Evolutionary conservation across 2,329 filamentous ascomycete species (phyloP), one percentile per base, ranked within the genome.

Genomic region (Neonectria faginata): DNA sequence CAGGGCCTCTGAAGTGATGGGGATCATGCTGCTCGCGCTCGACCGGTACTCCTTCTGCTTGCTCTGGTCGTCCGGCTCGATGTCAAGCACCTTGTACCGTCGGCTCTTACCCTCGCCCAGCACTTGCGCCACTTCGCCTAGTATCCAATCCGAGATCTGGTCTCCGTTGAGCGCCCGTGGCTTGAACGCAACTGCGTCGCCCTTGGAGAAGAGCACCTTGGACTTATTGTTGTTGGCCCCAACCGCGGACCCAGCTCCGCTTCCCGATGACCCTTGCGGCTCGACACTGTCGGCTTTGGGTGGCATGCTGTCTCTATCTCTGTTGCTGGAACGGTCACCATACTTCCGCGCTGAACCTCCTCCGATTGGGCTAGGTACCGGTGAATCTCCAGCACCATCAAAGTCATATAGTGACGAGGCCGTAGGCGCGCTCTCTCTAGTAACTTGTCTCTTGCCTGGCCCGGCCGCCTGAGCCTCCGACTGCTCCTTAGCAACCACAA

Each of bases 71-170:
- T 93, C 92, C 1, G 92, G 91, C 74, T 93, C 92, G 31, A 91
- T 90, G 73, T 95, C 92, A 71, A 93, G 88, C 25, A 94, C 92
- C 76, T 91, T 91, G 80, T 94, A 94, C 48, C 91, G 87, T 73
- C 91, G 85, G 74, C 89, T 91, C 77, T 93, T 94, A 58, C 91
- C 91, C 65, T 94, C 91, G 14, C 91, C 92, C 57, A 89, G 85
- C 14, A 95, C 90, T 57, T 88, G 87, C 65, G 91, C 91, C 56
- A 95, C 92, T 64, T 91, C 91, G 55, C 92, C 92, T 52, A 94
- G 86, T 60, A 94, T 94, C 84, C 89, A 92, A 70, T 91, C 89
- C 3, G 78, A 75, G 20, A 74, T 70, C 79, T 81, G 74, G 76
- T 86, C 76, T 82, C 84, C 70, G 54, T 79, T 81, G 64, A 77